Evolutionary conservation across 768 basidiomycete genomes (phyloP), one percentile per base, ranked within the genome.

Genomic region (Mrakia hoshinonis): DNA sequence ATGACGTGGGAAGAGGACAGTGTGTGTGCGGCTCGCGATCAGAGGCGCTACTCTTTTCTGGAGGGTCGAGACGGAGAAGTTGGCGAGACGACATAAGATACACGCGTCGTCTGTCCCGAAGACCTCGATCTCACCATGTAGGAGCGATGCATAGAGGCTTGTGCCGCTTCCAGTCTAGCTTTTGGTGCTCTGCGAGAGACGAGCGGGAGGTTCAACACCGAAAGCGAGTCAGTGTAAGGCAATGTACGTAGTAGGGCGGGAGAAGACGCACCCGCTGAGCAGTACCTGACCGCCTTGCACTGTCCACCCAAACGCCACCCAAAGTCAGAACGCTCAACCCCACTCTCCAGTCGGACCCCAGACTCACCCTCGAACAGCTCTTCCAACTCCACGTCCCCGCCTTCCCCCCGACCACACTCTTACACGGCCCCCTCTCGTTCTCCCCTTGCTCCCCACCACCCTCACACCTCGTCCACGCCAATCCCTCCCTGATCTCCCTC

Each of bases 281-380:
- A 61, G 36, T 61, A 61, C 34, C 58, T 6, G 11, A 61, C 58
- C 4, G 58, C 18, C 11, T 61, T 61, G 36, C 58, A 61, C 58
- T 61, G 54, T 31, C 11, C 6, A 54, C 26, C 22, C 20, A 15
- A 31, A 29, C n/a, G n/a, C n/a, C n/a, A n/a, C n/a, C n/a, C n/a
- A n/a, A n/a, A n/a, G n/a, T 34, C 15, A 61, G 15, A 39, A 15
- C 31, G 36, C 29, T 22, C 4, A n/a, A 9, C 31, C 15, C 34
- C 18, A 34, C 4, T 61, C 20, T 1, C 15, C 1, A 61, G 10
- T 1, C 7, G 20, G 3, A 3, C 13, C 15, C 1, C 0, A 20
- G 2, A 39, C 58, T 61, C 22, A 61, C 58, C 36, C 58, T 39
- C 22, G 58, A 61, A n/a, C 58, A 61, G 20, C 31, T 38, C 58